A percentile compares a stretch with the other conserved stretches of the same genome.
phyloP scores from a whole-genome alignment of 2,329 filamentous ascomycete genomes.

The Kalaharituber pfeilii region DNA sequence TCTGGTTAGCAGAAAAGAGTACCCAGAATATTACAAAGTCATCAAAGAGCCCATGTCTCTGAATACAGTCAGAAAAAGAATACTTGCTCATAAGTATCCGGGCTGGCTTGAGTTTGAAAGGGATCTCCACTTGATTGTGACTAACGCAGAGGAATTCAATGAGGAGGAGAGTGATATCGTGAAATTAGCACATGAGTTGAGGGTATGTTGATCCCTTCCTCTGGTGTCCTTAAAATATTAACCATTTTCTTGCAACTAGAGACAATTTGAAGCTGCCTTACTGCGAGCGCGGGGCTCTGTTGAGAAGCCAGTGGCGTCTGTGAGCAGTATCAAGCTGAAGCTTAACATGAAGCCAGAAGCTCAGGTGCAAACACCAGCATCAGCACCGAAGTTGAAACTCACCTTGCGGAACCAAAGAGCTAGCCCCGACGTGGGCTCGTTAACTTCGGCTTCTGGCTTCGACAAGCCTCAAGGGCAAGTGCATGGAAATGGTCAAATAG shows the following conservation, averaged over 20 bases:
- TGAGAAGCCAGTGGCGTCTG: background rate
- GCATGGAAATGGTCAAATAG: background rate
- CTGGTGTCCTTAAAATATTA: too few species aligned
- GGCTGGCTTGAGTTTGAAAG: slow-evolving; percentile 16
- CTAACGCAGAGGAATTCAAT: slow-evolving; percentile 18
- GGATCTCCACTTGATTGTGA: slow-evolving; percentile 14
- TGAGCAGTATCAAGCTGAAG: slow-evolving; percentile 16
- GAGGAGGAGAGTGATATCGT: slow-evolving; percentile 17
- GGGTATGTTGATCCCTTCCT: too few species aligned
- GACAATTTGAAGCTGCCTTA: background rate
- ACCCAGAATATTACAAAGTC: slow-evolving; percentile 16
- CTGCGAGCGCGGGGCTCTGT: background rate
- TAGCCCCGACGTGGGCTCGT: slow-evolving; percentile 8
- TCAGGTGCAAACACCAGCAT: slow-evolving; percentile 8
- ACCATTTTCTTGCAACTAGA: background rate
- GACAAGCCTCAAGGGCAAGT: background rate
- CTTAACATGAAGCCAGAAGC: slow-evolving; percentile 11
- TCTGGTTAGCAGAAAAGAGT: slow-evolving; percentile 16
- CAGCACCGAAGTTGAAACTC: slow-evolving; percentile 2
- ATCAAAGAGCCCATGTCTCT: slow-evolving; percentile 18
- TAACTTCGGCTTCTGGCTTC: too few species aligned
- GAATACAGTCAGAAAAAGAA: slow-evolving; percentile 14
- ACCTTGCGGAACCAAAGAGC: slow-evolving; percentile 10
- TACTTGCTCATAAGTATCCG: slow-evolving; percentile 8
- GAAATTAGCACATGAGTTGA: slow-evolving; percentile 14